A percentile compares a stretch with the other conserved stretches of the same genome.
These are phyloP conservation scores for Ajuga reptans DNA, from an alignment of 305 asterid genomes.

Conservation along the genomic window DNA sequence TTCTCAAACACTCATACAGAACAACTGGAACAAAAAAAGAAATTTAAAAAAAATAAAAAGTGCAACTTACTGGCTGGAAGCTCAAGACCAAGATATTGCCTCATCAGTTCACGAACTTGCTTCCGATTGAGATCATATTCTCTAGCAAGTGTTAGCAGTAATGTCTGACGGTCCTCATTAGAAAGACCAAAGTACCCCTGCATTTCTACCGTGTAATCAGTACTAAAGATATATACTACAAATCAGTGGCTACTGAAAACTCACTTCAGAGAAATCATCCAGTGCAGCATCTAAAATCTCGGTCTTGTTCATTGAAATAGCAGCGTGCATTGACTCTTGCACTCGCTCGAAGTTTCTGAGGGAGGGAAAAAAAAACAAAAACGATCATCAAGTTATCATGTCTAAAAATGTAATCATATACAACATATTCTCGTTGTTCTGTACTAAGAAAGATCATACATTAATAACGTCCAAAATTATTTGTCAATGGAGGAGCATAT, in stretches of 20 bases:
- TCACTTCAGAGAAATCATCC: constrained; percentile 69
- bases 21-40: neutral
- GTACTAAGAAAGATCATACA: neutral
- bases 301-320: constrained; percentile 62
- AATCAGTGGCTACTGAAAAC: constrained; percentile 10
- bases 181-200: constrained; percentile 76
- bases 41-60: neutral
- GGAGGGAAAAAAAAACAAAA: neutral
- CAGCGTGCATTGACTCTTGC: constrained; percentile 58
- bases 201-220: constrained; percentile 19
- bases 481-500: neutral
- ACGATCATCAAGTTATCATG: neutral
- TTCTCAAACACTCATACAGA: neutral
- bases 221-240: neutral
- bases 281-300: constrained; percentile 72
- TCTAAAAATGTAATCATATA: constrained; percentile 8
- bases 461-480: neutral
- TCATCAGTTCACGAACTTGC: constrained; percentile 74
- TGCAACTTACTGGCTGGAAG: constrained; percentile 61
- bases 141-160: constrained; percentile 56
- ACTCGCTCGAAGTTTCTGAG: constrained; percentile 58
- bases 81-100: constrained; percentile 74
- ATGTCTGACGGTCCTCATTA: constrained; percentile 40
- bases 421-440: neutral
- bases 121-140: constrained; percentile 72